Evolutionary conservation across 345 rosid genomes (phyloP).

Genomic region (Lepidium aucheri): DNA sequence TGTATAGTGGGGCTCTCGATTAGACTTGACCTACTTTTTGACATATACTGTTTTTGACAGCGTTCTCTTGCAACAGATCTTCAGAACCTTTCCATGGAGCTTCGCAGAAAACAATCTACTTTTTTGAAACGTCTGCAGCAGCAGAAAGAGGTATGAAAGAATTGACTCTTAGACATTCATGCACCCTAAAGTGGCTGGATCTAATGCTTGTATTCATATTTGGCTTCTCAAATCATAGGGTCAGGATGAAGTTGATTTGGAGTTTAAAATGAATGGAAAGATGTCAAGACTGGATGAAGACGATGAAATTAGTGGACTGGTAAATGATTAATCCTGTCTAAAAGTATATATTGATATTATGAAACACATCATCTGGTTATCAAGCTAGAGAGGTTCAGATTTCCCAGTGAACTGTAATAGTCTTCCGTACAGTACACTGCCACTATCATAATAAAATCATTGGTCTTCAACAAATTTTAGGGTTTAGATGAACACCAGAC

Average conservation of each 20-base stretch:
- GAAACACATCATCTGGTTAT: background rate
- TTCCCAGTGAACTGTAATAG: background rate
- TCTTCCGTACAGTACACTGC: background rate
- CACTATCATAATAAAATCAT: background rate
- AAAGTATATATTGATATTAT: background rate
- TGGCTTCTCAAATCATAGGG: slow-evolving; percentile 32
- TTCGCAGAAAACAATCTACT: slow-evolving; percentile 65
- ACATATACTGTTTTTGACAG: slow-evolving; percentile 37
- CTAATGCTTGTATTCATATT: background rate
- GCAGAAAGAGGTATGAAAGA: slow-evolving; percentile 46
- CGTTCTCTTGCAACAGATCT: slow-evolving; percentile 79
- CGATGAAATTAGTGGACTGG: slow-evolving; percentile 44
- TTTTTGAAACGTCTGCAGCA: slow-evolving; percentile 57
- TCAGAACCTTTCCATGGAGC: slow-evolving; percentile 64
- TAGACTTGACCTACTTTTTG: slow-evolving; percentile 26
- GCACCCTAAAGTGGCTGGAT: background rate
- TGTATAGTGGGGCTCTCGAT: slow-evolving; percentile 1
- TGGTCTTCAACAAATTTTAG: slow-evolving; percentile 18
- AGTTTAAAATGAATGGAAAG: slow-evolving; percentile 53
- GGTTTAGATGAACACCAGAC: slow-evolving; percentile 39
- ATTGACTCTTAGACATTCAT: background rate
- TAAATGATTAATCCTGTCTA: slow-evolving; percentile 5
- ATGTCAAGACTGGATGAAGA: slow-evolving; percentile 45
- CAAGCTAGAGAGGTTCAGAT: background rate
- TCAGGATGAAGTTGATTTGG: slow-evolving; percentile 54